Conservation (phyloP, 164 flowering plant species). For the Echeveria elegans region DNA sequence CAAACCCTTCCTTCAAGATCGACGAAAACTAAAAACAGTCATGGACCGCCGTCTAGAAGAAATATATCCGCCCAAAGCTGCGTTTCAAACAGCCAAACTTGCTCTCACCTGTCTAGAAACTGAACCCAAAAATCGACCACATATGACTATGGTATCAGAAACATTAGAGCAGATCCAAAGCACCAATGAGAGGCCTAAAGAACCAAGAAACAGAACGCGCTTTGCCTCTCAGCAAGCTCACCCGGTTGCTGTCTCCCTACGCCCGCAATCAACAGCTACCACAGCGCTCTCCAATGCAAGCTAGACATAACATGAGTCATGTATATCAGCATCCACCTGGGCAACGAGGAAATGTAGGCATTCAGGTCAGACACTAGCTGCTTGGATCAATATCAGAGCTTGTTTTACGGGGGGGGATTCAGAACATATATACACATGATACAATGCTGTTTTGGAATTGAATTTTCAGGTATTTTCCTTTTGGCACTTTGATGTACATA, state of each 20-base stretch:
- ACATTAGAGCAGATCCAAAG: slow-evolving; percentile 20
- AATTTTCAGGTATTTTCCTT: background rate
- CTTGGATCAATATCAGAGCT: background rate
- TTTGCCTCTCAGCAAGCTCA: background rate
- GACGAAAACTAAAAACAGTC: slow-evolving; percentile 25
- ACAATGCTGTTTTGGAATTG: background rate
- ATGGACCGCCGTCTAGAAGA: slow-evolving; percentile 36
- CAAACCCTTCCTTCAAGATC: slow-evolving; percentile 22
- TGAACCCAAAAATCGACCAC: slow-evolving; percentile 14
- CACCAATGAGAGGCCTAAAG: slow-evolving; percentile 18
- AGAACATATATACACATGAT: background rate
- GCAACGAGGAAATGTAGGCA: background rate
- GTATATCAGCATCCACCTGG: background rate
- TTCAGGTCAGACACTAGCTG: background rate
- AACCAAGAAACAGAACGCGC: background rate
- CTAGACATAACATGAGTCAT: background rate
- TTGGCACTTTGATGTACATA: background rate
- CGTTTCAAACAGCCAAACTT: slow-evolving; percentile 24
- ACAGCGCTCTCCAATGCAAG: background rate
- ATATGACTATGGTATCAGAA: slow-evolving; percentile 35
- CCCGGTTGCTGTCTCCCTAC: background rate
- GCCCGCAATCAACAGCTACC: background rate
- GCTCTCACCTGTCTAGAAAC: slow-evolving; percentile 17
- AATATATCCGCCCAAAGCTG: slow-evolving; percentile 32
- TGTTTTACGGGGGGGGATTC: background rate